Evolutionary conservation across 108 stramenopile species (phyloP).

Genomic region (Cyclotella choctawhatcheeana): DNA sequence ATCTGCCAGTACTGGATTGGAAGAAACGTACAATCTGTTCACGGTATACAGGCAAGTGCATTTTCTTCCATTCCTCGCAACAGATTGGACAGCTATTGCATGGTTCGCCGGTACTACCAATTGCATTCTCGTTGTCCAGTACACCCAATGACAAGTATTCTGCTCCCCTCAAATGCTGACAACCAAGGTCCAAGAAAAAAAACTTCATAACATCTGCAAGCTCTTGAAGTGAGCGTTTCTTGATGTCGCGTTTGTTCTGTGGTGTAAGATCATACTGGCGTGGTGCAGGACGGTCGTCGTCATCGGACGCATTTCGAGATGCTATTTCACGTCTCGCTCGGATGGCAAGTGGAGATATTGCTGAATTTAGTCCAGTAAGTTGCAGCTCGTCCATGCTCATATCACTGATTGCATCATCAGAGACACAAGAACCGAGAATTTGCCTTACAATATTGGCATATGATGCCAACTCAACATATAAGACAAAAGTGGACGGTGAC

Average conservation of each 20-base stretch:
- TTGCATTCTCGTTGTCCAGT: too few species aligned
- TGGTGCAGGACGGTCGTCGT: neutral
- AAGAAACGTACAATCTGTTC: too few species aligned
- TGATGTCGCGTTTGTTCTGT: neutral
- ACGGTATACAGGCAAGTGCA: too few species aligned
- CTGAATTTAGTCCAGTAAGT: neutral
- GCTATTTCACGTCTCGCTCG: too few species aligned
- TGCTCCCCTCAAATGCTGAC: too few species aligned
- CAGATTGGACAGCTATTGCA: too few species aligned
- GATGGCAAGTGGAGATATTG: neutral
- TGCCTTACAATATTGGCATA: neutral
- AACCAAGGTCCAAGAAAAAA: neutral
- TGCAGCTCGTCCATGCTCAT: neutral
- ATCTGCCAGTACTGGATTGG: too few species aligned
- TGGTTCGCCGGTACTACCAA: too few species aligned
- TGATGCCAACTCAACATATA: neutral
- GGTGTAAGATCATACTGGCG: neutral
- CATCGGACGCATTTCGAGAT: too few species aligned
- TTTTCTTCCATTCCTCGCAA: too few species aligned
- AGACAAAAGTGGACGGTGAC: neutral
- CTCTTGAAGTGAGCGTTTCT: neutral
- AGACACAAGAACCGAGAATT: neutral
- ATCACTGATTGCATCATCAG: neutral
- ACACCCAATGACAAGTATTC: too few species aligned
- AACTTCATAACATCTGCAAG: neutral